Base-by-base conservation (phyloP, 2,329 filamentous ascomycete genomes). In the Cladobotryum protrusum region DNA sequence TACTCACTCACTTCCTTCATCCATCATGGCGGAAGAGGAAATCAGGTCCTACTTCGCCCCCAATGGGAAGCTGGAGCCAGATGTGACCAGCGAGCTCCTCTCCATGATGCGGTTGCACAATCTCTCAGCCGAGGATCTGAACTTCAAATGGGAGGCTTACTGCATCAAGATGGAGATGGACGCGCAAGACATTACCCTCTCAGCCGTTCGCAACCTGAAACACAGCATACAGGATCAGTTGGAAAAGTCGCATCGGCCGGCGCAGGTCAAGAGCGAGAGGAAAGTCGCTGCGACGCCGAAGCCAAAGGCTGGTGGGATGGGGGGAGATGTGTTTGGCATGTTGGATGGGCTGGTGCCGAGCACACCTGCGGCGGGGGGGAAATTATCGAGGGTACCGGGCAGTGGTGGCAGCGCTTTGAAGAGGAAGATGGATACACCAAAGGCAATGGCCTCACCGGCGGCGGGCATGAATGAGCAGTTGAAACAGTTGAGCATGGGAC, bases 121-220 rank as follows among this genome's bases (percentile, higher is more conserved):
- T 43, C 79, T 97, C 53, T 81, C 83, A 14, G 77, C 84, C 33
- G 85, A 97, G 66, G 93, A 97, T 65, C 76, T 97, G 20, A 96
- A 89, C 69, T 96, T 89, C 81, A 97, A 97, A 77, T 99, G 93
- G 93, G 93, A 99, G 68, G 92, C 90, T 1, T 97, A 96, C 75
- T 91, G 87, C 68, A 86, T 99, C 65, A 95, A 92, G 69, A 90
- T 97, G 84, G 89, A 91, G 19, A 73, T 82, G 43, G 89, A 95
- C 50, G 86, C 89, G 50, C 83, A 84, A 54, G 71, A 88, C 54
- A 50, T 71, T 9, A 81, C 86, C 43, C 75, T 95, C 39, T 80
- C 86, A 35, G 85, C 80, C 0, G 80, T 88, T 42, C 80, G 86
- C 40, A 81, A 83, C 49, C 86, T 99, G 65, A 96, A 96, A 67